These are phyloP conservation scores for Teunomyces aglyptinius DNA, from an alignment of 805 yeast species.

Conservation along the genomic window DNA sequence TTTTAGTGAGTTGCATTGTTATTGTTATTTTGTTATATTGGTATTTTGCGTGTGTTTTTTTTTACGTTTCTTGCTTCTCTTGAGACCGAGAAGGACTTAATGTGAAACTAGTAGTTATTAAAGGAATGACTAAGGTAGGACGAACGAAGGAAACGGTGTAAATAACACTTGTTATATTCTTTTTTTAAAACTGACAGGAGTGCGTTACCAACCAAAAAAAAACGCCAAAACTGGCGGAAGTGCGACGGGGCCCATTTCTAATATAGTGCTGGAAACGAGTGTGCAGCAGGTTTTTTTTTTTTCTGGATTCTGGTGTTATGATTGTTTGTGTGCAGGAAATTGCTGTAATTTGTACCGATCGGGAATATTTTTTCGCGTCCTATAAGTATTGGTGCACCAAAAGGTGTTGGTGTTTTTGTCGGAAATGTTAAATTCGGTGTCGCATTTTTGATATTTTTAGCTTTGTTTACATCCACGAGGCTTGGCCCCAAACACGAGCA, in stretches of 20 bases:
- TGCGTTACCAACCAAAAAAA: background rate
- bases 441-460: constrained; percentile 1
- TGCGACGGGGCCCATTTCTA: background rate
- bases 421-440: background rate
- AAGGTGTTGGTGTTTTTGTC: background rate
- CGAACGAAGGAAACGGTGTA: background rate
- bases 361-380: background rate
- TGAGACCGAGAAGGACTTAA: background rate
- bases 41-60: too few species aligned
- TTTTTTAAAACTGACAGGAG: background rate
- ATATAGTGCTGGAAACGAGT: background rate
- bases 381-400: background rate
- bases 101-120: background rate
- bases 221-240: constrained; percentile 1
- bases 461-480: background rate
- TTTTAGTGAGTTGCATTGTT: constrained; percentile 22
- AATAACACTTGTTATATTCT: constrained; percentile 2
- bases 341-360: background rate
- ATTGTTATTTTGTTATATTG: background rate
- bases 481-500: background rate
- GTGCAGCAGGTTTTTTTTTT: background rate
- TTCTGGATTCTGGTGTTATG: background rate
- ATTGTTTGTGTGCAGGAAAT: background rate
- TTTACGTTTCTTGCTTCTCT: too few species aligned
- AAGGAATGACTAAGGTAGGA: constrained; percentile 10